Percentiles rank a stretch among this genome's conserved stretches.
phyloP scores from a whole-genome alignment of 331 rosid species.

The Pyracantha coccinea region DNA sequence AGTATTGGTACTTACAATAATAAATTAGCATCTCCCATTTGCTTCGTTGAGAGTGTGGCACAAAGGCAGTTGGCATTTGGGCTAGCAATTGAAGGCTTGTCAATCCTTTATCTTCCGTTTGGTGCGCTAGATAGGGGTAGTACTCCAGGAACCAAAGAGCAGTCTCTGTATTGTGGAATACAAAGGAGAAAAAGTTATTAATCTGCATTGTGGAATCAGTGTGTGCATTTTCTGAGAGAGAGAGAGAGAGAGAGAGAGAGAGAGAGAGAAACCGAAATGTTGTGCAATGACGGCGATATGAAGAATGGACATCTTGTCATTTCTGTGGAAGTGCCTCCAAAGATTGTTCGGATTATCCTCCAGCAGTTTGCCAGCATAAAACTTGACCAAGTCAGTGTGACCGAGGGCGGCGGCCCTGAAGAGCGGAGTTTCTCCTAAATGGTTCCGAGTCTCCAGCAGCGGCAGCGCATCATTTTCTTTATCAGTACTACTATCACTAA shows the following conservation, averaged over 20 bases:
- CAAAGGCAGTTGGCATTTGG: neutral
- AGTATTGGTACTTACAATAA: neutral
- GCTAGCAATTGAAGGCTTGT: constrained; percentile 5
- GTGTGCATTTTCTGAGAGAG: neutral
- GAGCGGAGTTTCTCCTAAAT: neutral
- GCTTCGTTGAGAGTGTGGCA: neutral
- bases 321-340: too few species aligned
- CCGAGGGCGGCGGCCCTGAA: neutral
- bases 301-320: neutral
- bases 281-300: neutral
- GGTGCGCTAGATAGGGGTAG: neutral
- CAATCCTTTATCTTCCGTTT: neutral
- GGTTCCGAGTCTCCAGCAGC: neutral
- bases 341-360: too few species aligned
- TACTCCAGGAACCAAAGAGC: neutral
- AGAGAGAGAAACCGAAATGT: neutral
- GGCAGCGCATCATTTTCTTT: neutral
- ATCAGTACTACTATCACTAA: neutral
- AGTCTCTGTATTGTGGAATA: neutral
- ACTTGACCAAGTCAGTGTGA: neutral
- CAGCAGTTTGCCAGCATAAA: neutral
- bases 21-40: neutral
- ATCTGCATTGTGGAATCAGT: neutral
- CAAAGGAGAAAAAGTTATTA: neutral
- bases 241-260: neutral